These are phyloP conservation scores for Hansenula sp. DNA, from an alignment of 1,139 yeast species.

Conservation along the genomic window DNA sequence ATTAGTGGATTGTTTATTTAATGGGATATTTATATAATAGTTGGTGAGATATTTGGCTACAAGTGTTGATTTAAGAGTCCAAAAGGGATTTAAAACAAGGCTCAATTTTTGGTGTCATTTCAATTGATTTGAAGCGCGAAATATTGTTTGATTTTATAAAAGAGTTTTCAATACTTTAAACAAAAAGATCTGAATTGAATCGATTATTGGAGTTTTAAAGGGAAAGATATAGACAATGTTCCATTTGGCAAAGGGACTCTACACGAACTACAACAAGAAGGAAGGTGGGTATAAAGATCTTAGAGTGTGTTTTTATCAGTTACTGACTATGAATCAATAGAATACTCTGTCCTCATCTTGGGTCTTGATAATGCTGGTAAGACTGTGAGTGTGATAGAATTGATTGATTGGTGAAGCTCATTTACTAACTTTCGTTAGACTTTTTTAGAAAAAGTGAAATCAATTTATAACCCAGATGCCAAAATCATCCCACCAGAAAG, in stretches of 20 bases:
- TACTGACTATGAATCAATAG: constrained; percentile 24
- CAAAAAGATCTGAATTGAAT: too few species aligned
- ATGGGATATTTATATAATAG: too few species aligned
- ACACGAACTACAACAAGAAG: constrained; percentile 48
- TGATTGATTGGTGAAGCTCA: not conserved
- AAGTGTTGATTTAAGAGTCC: too few species aligned
- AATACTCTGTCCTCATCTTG: constrained; percentile 70
- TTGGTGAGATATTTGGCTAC: too few species aligned
- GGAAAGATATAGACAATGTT: constrained; percentile 39
- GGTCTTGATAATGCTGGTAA: constrained; percentile 97
- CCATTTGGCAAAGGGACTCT: constrained; percentile 59
- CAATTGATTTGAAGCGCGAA: too few species aligned
- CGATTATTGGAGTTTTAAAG: too few species aligned
- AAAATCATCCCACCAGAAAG: constrained; percentile 41
- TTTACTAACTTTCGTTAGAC: constrained; percentile 30
- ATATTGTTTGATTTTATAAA: too few species aligned
- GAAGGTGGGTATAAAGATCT: constrained; percentile 34
- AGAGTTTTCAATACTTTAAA: too few species aligned
- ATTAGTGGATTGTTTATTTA: too few species aligned
- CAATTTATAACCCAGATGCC: constrained; percentile 38
- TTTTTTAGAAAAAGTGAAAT: constrained; percentile 59
- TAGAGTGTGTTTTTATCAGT: not conserved
- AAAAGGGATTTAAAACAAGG: too few species aligned
- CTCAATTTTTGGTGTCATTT: too few species aligned
- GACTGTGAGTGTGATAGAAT: constrained; percentile 36